These are phyloP conservation scores for Cytospora schulzeri DNA, from an alignment of 2,329 filamentous ascomycete genomes.

Conservation along the genomic window DNA sequence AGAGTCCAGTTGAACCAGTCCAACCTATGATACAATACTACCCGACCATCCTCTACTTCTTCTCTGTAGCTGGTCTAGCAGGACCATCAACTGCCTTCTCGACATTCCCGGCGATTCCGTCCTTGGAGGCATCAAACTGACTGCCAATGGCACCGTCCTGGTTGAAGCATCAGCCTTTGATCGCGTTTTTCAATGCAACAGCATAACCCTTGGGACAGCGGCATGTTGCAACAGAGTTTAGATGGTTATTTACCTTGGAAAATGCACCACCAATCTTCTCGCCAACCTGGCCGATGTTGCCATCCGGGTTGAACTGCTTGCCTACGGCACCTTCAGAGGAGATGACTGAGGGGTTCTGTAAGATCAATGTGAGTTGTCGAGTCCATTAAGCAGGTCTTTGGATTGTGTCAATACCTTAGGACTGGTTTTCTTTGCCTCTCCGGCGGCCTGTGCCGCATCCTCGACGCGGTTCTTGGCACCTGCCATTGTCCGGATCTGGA, in stretches of 20 bases:
- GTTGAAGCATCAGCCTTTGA: neutral
- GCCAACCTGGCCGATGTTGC: conserved; percentile 7
- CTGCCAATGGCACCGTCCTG: conserved; percentile 12
- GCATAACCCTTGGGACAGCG: no score
- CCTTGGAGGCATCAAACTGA: conserved; percentile 16
- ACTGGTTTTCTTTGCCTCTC: conserved; percentile 6
- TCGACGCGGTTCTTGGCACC: conserved; percentile 1
- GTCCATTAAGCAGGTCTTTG: no score
- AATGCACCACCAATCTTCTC: conserved; percentile 13
- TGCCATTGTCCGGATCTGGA: neutral
- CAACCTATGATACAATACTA: neutral
- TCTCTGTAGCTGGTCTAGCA: conserved; percentile 6
- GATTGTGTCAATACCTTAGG: neutral
- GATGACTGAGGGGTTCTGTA: conserved; percentile 1
- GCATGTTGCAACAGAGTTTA: neutral
- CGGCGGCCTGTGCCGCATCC: conserved; percentile 6
- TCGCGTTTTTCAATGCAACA: neutral
- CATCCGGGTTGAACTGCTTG: conserved; percentile 15
- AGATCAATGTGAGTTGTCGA: neutral
- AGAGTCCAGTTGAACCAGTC: neutral
- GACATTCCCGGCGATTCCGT: conserved; percentile 1
- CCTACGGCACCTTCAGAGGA: conserved; percentile 2
- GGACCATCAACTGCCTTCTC: conserved; percentile 15
- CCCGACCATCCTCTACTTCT: neutral
- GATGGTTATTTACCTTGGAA: neutral